A percentile compares a stretch with the other conserved stretches of the same genome.
phyloP scores from a whole-genome alignment of 345 rosid genomes.

The Citrus trifoliata region DNA sequence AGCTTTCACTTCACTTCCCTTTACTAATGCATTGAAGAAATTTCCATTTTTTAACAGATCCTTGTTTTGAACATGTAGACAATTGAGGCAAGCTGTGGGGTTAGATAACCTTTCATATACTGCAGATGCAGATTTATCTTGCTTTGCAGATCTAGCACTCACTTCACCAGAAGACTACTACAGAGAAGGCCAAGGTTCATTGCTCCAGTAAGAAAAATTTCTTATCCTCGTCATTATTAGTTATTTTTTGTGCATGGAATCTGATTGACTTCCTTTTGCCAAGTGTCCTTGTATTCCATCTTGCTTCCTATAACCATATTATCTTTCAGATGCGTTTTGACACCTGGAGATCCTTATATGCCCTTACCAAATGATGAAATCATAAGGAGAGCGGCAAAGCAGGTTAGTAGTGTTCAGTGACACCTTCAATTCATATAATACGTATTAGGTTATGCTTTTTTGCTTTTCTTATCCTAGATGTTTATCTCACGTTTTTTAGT shows the following conservation, averaged over 20 bases:
- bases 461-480: background rate
- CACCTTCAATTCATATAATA: background rate
- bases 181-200: conserved; percentile 90
- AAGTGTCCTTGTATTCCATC: background rate
- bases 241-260: background rate
- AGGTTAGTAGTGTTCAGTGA: conserved; percentile 40
- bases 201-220: conserved; percentile 80
- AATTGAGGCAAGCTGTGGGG: conserved; percentile 72
- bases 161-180: conserved; percentile 90
- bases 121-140: conserved; percentile 98
- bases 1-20: background rate
- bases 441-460: background rate
- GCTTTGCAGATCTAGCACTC: conserved; percentile 94
- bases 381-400: conserved; percentile 75
- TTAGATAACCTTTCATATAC: conserved; percentile 92
- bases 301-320: conserved; percentile 6
- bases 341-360: conserved; percentile 98
- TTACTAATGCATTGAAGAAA: background rate
- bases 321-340: conserved; percentile 75
- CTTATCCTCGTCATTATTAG: background rate
- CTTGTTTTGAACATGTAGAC: conserved; percentile 42
- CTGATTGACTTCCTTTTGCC: background rate
- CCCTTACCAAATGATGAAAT: conserved; percentile 77
- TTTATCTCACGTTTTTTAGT: background rate
- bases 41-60: background rate